A percentile compares a stretch with the other conserved stretches of the same genome.
Evolutionary conservation across 2,329 filamentous ascomycete species (phyloP).

Genomic region (Trematosphaeria pertusa): DNA sequence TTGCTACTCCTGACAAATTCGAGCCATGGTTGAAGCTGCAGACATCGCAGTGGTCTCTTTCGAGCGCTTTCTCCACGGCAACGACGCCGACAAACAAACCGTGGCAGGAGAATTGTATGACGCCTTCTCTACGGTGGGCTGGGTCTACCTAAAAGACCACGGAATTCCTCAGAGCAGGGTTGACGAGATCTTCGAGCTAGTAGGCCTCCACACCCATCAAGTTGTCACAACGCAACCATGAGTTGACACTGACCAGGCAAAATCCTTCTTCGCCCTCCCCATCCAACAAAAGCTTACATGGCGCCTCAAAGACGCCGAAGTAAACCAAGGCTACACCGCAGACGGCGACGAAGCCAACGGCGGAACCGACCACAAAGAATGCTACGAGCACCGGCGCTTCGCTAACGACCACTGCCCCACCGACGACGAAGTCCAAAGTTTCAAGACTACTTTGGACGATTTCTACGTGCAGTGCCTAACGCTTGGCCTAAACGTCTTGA

Average conservation of each 20-base stretch:
- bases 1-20: too few species aligned
- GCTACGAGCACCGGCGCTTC: slow-evolving; percentile 31
- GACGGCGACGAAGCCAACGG: slow-evolving; percentile 46
- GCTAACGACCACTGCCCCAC: slow-evolving; percentile 27
- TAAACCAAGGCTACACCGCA: slow-evolving; percentile 50
- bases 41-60: slow-evolving; percentile 35
- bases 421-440: slow-evolving; percentile 26
- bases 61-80: slow-evolving; percentile 30
- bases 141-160: slow-evolving; percentile 53
- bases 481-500: slow-evolving; percentile 29
- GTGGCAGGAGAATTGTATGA: slow-evolving; percentile 44
- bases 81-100: slow-evolving; percentile 23
- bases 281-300: slow-evolving; percentile 42
- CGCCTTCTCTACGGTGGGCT: slow-evolving; percentile 50
- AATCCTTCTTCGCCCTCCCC: slow-evolving; percentile 46
- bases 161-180: slow-evolving; percentile 45
- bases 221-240: background rate
- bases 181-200: slow-evolving; percentile 36
- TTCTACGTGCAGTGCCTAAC: slow-evolving; percentile 32
- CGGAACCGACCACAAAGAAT: slow-evolving; percentile 36
- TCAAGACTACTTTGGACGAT: slow-evolving; percentile 31
- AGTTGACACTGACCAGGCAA: slow-evolving; percentile 25
- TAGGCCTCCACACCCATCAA: slow-evolving; percentile 13
- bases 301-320: slow-evolving; percentile 45
- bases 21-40: slow-evolving; percentile 18